Percentiles rank a stretch among this genome's conserved stretches.
phyloP scores from a whole-genome alignment of 2,329 filamentous ascomycete genomes.

The Pyricularia pennisetigena region DNA sequence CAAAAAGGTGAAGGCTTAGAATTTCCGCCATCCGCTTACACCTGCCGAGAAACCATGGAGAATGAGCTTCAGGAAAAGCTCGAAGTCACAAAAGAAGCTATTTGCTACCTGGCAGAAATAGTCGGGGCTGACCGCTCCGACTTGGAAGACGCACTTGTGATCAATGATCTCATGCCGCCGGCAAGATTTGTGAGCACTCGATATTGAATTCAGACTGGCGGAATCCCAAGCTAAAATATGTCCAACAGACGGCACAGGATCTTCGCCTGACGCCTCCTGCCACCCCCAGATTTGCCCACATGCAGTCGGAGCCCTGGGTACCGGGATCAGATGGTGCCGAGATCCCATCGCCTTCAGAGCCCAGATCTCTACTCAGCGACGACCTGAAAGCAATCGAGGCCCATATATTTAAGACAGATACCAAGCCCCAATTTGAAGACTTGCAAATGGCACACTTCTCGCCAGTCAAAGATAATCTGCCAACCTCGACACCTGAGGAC shows the following conservation, averaged over 20 bases:
- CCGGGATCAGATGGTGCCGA: background rate
- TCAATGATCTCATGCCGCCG: background rate
- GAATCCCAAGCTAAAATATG: background rate
- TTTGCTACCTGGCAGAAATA: background rate
- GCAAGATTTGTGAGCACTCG: background rate
- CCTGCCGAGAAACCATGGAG: background rate
- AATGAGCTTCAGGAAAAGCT: background rate
- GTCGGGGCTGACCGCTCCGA: background rate
- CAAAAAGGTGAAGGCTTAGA: background rate
- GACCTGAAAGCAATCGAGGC: constrained; percentile 2
- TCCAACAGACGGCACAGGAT: background rate
- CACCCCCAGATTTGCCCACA: background rate
- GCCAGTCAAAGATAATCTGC: background rate
- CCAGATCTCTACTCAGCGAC: constrained; percentile 8
- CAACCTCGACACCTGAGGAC: background rate
- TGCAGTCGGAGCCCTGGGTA: background rate
- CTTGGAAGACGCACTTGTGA: background rate
- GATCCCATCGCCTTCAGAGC: constrained; percentile 9
- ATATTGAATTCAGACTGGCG: background rate
- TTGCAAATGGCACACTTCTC: background rate
- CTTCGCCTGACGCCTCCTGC: constrained; percentile 4
- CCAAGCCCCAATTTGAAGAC: background rate
- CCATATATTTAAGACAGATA: background rate
- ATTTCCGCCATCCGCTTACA: background rate
- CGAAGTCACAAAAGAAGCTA: background rate